Evolutionary conservation across 208 protist species (phyloP).

Genomic region (Trypanosomatidae sp.): DNA sequence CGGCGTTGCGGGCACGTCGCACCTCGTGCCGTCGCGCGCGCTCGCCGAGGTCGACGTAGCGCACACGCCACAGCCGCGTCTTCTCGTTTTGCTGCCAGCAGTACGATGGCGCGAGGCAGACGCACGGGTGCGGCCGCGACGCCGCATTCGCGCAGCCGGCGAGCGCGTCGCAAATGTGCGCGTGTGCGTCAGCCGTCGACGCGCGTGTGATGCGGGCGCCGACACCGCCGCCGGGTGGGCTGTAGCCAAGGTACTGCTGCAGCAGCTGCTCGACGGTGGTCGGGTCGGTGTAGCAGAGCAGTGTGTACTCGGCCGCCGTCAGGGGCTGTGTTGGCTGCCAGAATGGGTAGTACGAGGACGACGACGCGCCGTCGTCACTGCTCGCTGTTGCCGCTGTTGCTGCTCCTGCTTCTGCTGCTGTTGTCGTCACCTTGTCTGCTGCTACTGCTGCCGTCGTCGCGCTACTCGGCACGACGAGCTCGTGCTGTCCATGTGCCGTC

Average conservation of each 20-base stretch:
- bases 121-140: slow-evolving; percentile 21
- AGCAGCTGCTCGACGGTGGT: slow-evolving; percentile 22
- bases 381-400: background rate
- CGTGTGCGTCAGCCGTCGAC: too few species aligned
- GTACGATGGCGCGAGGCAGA: slow-evolving; percentile 65
- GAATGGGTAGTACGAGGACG: slow-evolving; percentile 2
- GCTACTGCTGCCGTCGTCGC: too few species aligned
- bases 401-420: background rate
- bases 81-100: slow-evolving; percentile 49
- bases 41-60: slow-evolving; percentile 65
- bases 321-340: slow-evolving; percentile 22
- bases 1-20: slow-evolving; percentile 27
- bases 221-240: too few species aligned
- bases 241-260: slow-evolving; percentile 41
- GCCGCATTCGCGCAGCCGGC: slow-evolving; percentile 14
- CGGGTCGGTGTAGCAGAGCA: slow-evolving; percentile 31
- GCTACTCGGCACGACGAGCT: too few species aligned
- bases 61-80: slow-evolving; percentile 50
- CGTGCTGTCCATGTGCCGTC: too few species aligned
- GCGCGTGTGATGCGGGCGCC: too few species aligned
- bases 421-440: too few species aligned
- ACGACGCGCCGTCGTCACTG: background rate
- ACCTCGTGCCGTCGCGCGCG: slow-evolving; percentile 14
- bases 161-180: slow-evolving; percentile 3
- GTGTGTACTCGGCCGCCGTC: slow-evolving; percentile 70